Conservation (phyloP, 2,329 filamentous ascomycete genomes). For the Diaporthe sp. region DNA sequence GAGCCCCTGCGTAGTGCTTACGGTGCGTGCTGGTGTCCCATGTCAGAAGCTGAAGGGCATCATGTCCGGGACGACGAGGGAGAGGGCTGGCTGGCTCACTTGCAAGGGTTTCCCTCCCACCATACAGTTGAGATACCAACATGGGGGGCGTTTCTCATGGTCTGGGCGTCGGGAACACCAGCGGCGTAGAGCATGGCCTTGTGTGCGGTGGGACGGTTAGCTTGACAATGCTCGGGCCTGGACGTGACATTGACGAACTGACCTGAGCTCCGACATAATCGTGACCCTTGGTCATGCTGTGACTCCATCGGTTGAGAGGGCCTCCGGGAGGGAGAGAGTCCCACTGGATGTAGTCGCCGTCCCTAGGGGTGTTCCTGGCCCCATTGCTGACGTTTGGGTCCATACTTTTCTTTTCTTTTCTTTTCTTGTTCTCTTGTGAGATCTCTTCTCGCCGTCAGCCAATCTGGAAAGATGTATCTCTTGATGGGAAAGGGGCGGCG, state of each 20-base stretch:
- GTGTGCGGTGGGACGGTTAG: not conserved
- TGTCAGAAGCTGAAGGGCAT: slow-evolving; percentile 30
- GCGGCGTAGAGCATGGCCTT: slow-evolving; percentile 96
- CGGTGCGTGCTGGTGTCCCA: slow-evolving; percentile 58
- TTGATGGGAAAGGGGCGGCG: not conserved
- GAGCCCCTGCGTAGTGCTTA: slow-evolving; percentile 41
- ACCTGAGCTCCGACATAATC: slow-evolving; percentile 93
- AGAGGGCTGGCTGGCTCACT: slow-evolving; percentile 63
- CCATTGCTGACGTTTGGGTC: not conserved
- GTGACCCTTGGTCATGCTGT: slow-evolving; percentile 83
- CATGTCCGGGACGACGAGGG: not conserved
- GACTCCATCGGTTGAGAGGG: slow-evolving; percentile 85
- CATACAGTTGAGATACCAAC: slow-evolving; percentile 92
- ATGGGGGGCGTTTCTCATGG: slow-evolving; percentile 91
- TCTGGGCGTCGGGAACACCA: slow-evolving; percentile 82
- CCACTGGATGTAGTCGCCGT: slow-evolving; percentile 66
- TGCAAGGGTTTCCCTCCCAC: slow-evolving; percentile 99
- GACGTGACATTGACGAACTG: slow-evolving; percentile 30
- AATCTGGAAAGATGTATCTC: not conserved
- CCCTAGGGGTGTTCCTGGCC: slow-evolving; percentile 50
- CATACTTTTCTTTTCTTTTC: not conserved
- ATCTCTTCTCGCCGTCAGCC: not conserved
- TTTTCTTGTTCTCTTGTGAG: not conserved
- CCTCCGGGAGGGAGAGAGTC: slow-evolving; percentile 61
- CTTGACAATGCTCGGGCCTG: not conserved